Evolutionary conservation across 1,139 yeast genomes (phyloP).

Genomic region (Debaryomyces udenii): DNA sequence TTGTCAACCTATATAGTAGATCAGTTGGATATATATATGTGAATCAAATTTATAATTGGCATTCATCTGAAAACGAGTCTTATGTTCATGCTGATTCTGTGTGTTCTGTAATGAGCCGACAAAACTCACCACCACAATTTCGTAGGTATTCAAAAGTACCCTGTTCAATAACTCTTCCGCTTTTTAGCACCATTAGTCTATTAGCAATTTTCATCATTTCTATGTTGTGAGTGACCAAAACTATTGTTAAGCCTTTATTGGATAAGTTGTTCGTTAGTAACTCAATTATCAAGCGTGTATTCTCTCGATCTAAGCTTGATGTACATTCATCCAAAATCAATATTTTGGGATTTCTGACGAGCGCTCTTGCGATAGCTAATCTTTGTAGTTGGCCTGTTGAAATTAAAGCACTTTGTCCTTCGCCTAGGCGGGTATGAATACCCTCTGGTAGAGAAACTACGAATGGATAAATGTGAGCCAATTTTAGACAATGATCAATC

Average conservation of each 20-base stretch:
- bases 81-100: not conserved
- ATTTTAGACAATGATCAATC: constrained; percentile 42
- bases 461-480: constrained; percentile 56
- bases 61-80: constrained; percentile 4
- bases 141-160: constrained; percentile 19
- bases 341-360: constrained; percentile 62
- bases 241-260: constrained; percentile 36
- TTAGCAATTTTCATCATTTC: constrained; percentile 57
- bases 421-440: constrained; percentile 59
- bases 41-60: constrained; percentile 3
- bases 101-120: too few species aligned
- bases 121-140: too few species aligned
- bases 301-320: constrained; percentile 70
- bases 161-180: constrained; percentile 46
- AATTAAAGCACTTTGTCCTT: constrained; percentile 46
- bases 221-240: constrained; percentile 62
- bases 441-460: constrained; percentile 57
- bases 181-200: constrained; percentile 41
- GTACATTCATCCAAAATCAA: constrained; percentile 80
- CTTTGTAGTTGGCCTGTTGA: constrained; percentile 87
- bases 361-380: constrained; percentile 73
- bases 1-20: too few species aligned
- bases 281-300: constrained; percentile 41
- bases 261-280: constrained; percentile 42
- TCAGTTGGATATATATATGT: constrained; percentile 2